Conservation (phyloP, 495 filamentous ascomycete species). For the Chaetomium fimeti region DNA sequence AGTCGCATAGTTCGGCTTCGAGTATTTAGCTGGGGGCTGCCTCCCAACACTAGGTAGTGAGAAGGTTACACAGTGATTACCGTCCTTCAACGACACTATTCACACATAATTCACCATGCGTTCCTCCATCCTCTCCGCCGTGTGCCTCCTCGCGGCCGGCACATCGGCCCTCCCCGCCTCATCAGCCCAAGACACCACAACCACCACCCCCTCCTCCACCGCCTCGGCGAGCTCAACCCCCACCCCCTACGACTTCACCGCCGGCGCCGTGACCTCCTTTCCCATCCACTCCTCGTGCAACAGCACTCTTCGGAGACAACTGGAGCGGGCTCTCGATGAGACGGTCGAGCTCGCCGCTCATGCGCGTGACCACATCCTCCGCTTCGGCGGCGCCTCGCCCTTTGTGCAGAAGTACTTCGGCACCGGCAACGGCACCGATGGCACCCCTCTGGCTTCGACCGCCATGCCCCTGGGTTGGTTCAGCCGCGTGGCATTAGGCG, state of each 20-base stretch:
- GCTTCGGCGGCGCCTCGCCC: slow-evolving; percentile 49
- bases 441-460: slow-evolving; percentile 34
- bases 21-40: background rate
- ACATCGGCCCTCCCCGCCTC: slow-evolving; percentile 2
- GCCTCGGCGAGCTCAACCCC: slow-evolving; percentile 8
- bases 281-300: slow-evolving; percentile 59
- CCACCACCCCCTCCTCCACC: background rate
- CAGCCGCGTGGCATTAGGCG: slow-evolving; percentile 40
- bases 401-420: slow-evolving; percentile 61
- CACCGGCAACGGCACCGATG: slow-evolving; percentile 16
- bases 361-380: slow-evolving; percentile 49
- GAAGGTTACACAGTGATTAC: background rate
- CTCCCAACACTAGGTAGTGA: background rate
- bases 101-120: slow-evolving; percentile 6
- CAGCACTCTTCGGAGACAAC: slow-evolving; percentile 48
- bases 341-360: slow-evolving; percentile 49
- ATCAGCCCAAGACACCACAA: background rate
- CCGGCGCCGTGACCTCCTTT: slow-evolving; percentile 30
- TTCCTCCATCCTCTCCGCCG: background rate
- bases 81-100: background rate
- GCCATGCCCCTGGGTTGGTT: slow-evolving; percentile 54
- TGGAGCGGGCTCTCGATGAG: slow-evolving; percentile 50
- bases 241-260: slow-evolving; percentile 21
- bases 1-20: background rate
- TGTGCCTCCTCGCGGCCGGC: slow-evolving; percentile 9